Evolutionary conservation across 2,329 filamentous ascomycete species (phyloP).

Genomic region (Rasamsonia emersonii): DNA sequence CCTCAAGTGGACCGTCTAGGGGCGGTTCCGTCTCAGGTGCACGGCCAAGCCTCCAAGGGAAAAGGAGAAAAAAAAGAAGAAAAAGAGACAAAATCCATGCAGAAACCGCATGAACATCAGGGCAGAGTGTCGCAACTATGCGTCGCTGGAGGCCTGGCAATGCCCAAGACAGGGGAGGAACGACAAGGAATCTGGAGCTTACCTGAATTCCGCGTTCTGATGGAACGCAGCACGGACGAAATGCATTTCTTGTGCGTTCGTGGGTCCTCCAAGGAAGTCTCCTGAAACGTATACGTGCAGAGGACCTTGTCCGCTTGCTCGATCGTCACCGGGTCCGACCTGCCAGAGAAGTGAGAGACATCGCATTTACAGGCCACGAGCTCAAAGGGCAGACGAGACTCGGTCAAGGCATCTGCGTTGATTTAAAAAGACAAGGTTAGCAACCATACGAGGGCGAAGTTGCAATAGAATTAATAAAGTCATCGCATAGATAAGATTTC

Average conservation of each 20-base stretch:
- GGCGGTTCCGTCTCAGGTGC: too few species aligned
- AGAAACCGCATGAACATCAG: too few species aligned
- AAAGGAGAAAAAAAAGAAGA: too few species aligned
- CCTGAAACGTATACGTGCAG: conserved; percentile 62
- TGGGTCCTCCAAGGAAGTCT: conserved; percentile 60
- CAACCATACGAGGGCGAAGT: too few species aligned
- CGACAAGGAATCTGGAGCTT: conserved; percentile 29
- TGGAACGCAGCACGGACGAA: conserved; percentile 62
- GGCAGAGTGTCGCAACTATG: too few species aligned
- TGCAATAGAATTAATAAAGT: too few species aligned
- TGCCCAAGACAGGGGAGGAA: too few species aligned
- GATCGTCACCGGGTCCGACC: conserved; percentile 61
- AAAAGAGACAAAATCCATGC: too few species aligned
- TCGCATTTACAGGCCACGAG: conserved; percentile 90
- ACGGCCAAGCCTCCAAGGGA: too few species aligned
- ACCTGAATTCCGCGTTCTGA: conserved; percentile 63
- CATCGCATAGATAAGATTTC: conserved; percentile 7
- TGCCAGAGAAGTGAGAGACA: conserved; percentile 57
- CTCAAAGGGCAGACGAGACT: conserved; percentile 64
- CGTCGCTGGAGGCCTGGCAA: too few species aligned
- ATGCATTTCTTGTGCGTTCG: conserved; percentile 70
- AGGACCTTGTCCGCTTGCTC: conserved; percentile 55
- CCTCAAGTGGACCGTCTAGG: too few species aligned
- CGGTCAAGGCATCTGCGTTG: conserved; percentile 68
- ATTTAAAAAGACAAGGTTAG: too few species aligned